These are phyloP conservation scores for Wickerhamomyces ciferrii DNA, from an alignment of 805 yeast species.

Conservation along the genomic window DNA sequence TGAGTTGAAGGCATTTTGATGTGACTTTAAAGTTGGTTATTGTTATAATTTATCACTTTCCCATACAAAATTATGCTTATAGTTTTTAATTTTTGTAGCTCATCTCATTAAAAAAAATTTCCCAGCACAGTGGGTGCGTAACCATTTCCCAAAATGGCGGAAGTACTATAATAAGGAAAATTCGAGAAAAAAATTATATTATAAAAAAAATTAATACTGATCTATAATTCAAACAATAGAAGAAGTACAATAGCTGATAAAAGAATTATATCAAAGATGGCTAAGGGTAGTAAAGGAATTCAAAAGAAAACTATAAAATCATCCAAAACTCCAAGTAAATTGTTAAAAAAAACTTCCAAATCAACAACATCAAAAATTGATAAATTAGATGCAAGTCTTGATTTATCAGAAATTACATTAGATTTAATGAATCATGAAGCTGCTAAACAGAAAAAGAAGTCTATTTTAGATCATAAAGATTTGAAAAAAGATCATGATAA, in stretches of 20 bases:
- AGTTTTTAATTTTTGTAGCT: neutral
- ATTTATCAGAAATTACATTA: slow-evolving; percentile 1
- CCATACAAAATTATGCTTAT: neutral
- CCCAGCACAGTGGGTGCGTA: neutral
- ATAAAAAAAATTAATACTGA: neutral
- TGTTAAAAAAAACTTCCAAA: neutral
- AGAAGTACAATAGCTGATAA: too few relatives aligned
- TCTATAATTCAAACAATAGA: too few relatives aligned
- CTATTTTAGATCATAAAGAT: slow-evolving; percentile 9
- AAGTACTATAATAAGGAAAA: neutral
- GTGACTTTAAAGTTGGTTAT: neutral
- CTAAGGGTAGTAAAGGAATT: neutral
- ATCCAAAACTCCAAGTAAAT: neutral
- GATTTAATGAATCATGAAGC: neutral
- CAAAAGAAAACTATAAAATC: neutral
- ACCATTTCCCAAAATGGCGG: neutral
- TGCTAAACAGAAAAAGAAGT: neutral
- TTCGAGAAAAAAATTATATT: neutral
- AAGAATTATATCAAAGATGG: neutral
- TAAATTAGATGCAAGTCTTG: neutral
- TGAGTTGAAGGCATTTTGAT: slow-evolving; percentile 82
- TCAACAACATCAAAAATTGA: neutral
- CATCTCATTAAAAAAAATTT: neutral
- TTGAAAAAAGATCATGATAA: slow-evolving; percentile 20
- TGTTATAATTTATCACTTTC: neutral